Evolutionary conservation across 768 basidiomycete species (phyloP).

Genomic region (Boletus subparvulus): DNA sequence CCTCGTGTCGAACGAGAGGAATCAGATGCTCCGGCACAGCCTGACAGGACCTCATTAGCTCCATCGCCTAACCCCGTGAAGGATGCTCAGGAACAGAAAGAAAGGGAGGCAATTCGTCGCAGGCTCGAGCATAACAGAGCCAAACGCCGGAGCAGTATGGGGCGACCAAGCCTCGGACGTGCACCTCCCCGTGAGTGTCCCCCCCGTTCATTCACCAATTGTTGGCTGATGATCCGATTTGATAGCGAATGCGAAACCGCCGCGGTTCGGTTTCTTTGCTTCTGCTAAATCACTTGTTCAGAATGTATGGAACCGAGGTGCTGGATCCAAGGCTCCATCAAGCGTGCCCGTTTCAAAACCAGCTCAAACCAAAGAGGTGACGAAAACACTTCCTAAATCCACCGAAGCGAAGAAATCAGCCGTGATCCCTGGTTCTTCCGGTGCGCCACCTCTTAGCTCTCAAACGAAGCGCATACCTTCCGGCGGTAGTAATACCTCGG

Average conservation of each 20-base stretch:
- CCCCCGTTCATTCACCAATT: not conserved
- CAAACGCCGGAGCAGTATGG: conserved; percentile 67
- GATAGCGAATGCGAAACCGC: conserved; percentile 41
- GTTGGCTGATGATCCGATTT: conserved; percentile 15
- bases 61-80: conserved; percentile 24
- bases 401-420: conserved; percentile 22
- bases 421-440: conserved; percentile 22
- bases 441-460: conserved; percentile 16
- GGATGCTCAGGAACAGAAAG: conserved; percentile 39
- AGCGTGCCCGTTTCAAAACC: conserved; percentile 31
- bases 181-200: conserved; percentile 41
- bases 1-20: conserved; percentile 38
- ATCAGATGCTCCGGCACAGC: conserved; percentile 22
- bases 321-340: conserved; percentile 28
- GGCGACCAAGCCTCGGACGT: conserved; percentile 41
- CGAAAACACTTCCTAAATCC: conserved; percentile 12
- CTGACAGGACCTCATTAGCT: conserved; percentile 37
- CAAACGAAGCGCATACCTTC: conserved; percentile 21
- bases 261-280: conserved; percentile 69
- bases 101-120: conserved; percentile 59
- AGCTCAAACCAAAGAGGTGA: conserved; percentile 10
- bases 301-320: conserved; percentile 70
- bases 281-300: conserved; percentile 68
- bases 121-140: conserved; percentile 68
- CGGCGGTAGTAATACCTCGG: conserved; percentile 10